phyloP scores from a whole-genome alignment of 768 basidiomycete species.

The Mycena latifolia region DNA sequence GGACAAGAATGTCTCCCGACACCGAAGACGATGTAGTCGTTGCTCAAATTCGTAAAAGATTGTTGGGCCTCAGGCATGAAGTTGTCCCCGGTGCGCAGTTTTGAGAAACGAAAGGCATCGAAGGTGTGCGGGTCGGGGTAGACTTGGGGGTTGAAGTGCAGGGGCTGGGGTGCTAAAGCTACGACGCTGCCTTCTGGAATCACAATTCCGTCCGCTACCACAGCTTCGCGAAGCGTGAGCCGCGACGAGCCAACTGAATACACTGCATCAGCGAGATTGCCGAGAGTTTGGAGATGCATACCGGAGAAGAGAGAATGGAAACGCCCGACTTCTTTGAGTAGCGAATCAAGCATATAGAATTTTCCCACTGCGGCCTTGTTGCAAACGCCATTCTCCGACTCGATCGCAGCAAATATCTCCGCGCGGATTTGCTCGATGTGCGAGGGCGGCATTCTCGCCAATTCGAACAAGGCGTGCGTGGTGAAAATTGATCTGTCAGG shows the following conservation, averaged over 20 bases:
- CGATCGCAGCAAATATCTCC: background rate
- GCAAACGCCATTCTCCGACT: slow-evolving; percentile 26
- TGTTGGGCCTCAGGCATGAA: background rate
- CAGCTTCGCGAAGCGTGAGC: slow-evolving; percentile 18
- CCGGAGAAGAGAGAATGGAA: slow-evolving; percentile 30
- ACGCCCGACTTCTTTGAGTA: slow-evolving; percentile 18
- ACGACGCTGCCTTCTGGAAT: slow-evolving; percentile 30
- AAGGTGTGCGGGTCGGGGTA: slow-evolving; percentile 18
- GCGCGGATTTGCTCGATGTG: background rate
- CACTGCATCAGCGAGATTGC: background rate
- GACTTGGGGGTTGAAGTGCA: slow-evolving; percentile 15
- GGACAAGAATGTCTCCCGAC: slow-evolving; percentile 27
- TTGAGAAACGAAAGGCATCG: slow-evolving; percentile 23
- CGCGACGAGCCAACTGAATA: slow-evolving; percentile 29
- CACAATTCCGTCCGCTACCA: slow-evolving; percentile 27
- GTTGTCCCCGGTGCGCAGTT: background rate
- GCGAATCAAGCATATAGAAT: background rate
- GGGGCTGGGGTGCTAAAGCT: slow-evolving; percentile 18
- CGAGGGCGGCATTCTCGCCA: background rate
- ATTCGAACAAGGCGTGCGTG: background rate
- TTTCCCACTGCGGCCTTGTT: slow-evolving; percentile 33
- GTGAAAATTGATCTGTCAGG: background rate
- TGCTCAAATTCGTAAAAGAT: slow-evolving; percentile 22
- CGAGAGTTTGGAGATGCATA: background rate
- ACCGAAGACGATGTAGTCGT: slow-evolving; percentile 29